Evolutionary conservation across 805 yeast species (phyloP).

Genomic region (Candida ulmi): DNA sequence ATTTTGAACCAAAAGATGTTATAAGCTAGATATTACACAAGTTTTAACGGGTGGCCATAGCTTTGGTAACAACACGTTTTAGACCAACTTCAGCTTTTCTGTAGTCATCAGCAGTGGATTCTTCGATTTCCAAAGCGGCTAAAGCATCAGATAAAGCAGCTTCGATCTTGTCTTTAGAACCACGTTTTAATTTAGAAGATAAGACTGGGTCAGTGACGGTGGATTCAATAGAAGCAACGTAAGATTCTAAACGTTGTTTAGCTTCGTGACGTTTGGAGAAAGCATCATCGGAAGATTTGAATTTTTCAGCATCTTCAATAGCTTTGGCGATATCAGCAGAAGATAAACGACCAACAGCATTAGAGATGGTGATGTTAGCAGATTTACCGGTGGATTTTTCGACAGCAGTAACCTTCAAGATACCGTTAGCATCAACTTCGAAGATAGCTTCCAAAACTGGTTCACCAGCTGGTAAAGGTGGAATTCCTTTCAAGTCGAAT

Average conservation of each 20-base stretch:
- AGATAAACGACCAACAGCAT: slow-evolving; percentile 98
- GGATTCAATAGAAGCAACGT: slow-evolving; percentile 92
- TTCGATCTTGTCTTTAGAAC: slow-evolving; percentile 96
- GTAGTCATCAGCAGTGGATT: slow-evolving; percentile 91
- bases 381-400: slow-evolving; percentile 99
- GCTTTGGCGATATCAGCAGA: slow-evolving; percentile 96
- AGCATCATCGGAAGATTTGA: slow-evolving; percentile 98
- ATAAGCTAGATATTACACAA: not conserved
- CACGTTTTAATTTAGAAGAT: slow-evolving; percentile 95
- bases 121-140: slow-evolving; percentile 96
- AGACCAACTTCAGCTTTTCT: slow-evolving; percentile 99
- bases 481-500: slow-evolving; percentile 96
- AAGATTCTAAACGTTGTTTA: slow-evolving; percentile 98
- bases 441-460: slow-evolving; percentile 99
- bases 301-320: slow-evolving; percentile 98
- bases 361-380: slow-evolving; percentile 97
- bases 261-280: slow-evolving; percentile 99
- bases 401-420: slow-evolving; percentile 96
- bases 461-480: slow-evolving; percentile 98
- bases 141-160: slow-evolving; percentile 96
- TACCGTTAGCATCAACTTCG: slow-evolving; percentile 99
- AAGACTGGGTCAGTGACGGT: slow-evolving; percentile 97
- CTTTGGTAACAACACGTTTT: slow-evolving; percentile 99
- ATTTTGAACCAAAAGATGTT: not conserved
- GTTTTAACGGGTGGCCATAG: slow-evolving; percentile 93